A percentile compares a stretch with the other conserved stretches of the same genome.
Conservation (phyloP, 306 rosid genomes). For the Cicer arietinum region DNA sequence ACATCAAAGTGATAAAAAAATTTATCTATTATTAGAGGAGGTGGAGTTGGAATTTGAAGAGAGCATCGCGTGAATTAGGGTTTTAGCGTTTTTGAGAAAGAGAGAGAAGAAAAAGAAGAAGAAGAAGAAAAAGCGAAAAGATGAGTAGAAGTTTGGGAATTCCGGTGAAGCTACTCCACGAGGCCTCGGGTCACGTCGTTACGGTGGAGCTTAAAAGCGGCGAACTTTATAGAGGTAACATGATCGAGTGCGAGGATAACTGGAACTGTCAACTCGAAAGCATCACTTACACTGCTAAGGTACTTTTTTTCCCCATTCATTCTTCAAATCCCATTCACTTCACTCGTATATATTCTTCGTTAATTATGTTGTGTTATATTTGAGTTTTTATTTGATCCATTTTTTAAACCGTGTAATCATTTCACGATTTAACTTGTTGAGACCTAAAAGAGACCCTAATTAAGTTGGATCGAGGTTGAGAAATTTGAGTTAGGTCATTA, state of each 20-base stretch:
- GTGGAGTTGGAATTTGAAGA: too few relatives aligned
- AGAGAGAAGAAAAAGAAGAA: neutral
- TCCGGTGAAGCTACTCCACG: conserved; percentile 98
- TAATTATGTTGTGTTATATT: neutral
- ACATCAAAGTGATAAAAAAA: too few relatives aligned
- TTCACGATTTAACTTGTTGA: neutral
- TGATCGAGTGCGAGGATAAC: conserved; percentile 98
- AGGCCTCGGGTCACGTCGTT: conserved; percentile 93
- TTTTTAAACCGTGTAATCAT: neutral
- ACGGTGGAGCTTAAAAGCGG: conserved; percentile 99
- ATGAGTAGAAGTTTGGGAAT: conserved; percentile 99
- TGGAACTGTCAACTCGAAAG: conserved; percentile 99
- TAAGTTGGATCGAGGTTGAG: neutral
- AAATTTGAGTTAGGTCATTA: neutral
- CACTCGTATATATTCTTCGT: neutral
- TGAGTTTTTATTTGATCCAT: neutral
- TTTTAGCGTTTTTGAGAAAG: conserved; percentile 42
- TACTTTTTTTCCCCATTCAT: conserved; percentile 11
- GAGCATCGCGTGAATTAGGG: conserved; percentile 45
- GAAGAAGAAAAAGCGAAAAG: conserved; percentile 7
- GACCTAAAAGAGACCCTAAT: neutral
- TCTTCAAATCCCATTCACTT: too few relatives aligned
- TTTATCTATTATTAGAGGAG: too few relatives aligned
- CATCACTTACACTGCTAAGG: conserved; percentile 99
- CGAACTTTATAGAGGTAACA: conserved; percentile 94